Evolutionary conservation across 192 early-diverging fungal genomes (phyloP), one percentile per base, ranked within the genome.

Genomic region (Linnemannia hyalina): DNA sequence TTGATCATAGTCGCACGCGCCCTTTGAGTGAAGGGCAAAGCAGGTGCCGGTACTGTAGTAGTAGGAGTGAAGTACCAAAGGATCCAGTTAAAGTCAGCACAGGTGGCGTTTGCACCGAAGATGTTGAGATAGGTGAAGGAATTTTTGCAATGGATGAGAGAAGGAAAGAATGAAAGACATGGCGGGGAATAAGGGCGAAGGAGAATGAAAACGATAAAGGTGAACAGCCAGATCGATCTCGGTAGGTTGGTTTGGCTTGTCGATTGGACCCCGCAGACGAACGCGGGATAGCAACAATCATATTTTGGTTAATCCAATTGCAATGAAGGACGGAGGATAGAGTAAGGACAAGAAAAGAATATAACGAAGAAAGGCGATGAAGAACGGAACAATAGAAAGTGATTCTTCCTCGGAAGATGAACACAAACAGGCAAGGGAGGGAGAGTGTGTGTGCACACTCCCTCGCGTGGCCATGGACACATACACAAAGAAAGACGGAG

Each of bases 401-500:
- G 9, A 23, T 65, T 32, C 11, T 32, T 15, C 9, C 60, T 65
- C 3, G 60, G 23, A 32, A 8, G 60, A 11, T 65, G 60, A 65
- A 32, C 26, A 65, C 60, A 65, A 23, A 32, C 60, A 65, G 7
- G 60, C 7, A 26, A 6, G 29, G 32, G 60, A 35, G 7, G 35
- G 20, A 52, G 49, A 35, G 60, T 32, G 60, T 57, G 55, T 26
- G 23, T 29, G 16, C n/a, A 26, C 26, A 65, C n/a, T 3, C 26
- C 32, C 26, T 65, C 60, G 60, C 60, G 60, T 65, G 60, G 60
- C 29, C 60, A 32, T 65, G n/a, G 13, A 65, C 60, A 65, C 60
- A 32, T 10, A 26, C 57, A 65, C 29, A 65, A 26, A 29, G 11
- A 65, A 15, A 65, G 32, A 65, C 60, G 11, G 11, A 26, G 11